Conservation (phyloP, 1,139 yeast species). For the Scheffersomyces titani region DNA sequence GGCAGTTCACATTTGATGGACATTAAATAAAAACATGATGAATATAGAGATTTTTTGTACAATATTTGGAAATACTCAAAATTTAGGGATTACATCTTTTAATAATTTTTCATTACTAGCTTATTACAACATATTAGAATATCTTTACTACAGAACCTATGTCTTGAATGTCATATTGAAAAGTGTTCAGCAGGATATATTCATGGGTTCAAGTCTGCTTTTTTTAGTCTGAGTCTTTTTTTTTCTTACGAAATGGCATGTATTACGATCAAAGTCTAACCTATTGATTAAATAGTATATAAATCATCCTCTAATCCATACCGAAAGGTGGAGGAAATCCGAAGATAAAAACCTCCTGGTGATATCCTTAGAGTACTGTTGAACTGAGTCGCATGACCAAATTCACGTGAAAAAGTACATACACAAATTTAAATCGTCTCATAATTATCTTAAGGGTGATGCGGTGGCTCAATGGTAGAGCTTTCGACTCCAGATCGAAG, state of each 20-base stretch:
- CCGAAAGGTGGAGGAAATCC: no score
- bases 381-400: no score
- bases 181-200: no score
- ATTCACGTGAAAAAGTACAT: neutral
- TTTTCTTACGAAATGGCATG: no score
- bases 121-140: neutral
- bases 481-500: constrained; percentile 83
- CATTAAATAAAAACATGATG: neutral
- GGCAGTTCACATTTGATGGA: neutral
- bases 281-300: no score
- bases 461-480: constrained; percentile 96
- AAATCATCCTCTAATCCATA: no score
- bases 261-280: no score
- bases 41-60: neutral
- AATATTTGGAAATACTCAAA: neutral
- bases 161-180: neutral
- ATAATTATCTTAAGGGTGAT: constrained; percentile 6
- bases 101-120: neutral
- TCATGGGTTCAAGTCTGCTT: no score
- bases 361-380: no score
- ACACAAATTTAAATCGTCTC: no score
- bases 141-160: neutral
- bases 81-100: neutral
- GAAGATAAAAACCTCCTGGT: no score
- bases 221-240: no score